phyloP scores from a whole-genome alignment of 2,329 filamentous ascomycete genomes.

The Trichophyton verrucosum region DNA sequence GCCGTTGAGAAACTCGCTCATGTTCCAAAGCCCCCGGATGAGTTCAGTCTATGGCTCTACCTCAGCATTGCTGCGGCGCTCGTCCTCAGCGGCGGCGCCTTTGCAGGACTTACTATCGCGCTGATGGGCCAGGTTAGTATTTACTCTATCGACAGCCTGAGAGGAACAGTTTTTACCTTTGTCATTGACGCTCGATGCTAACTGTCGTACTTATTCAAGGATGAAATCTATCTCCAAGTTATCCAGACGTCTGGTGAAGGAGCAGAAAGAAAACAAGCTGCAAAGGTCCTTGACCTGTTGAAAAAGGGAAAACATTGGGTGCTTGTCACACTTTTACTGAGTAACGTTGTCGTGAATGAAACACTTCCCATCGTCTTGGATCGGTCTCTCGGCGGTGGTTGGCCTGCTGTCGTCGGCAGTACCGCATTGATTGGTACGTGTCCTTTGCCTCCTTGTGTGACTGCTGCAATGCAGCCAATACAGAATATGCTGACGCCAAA shows the following conservation, averaged over 20 bases:
- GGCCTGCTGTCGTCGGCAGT: conserved; percentile 85
- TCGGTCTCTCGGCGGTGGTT: conserved; percentile 82
- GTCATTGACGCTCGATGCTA: not conserved
- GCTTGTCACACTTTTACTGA: conserved; percentile 79
- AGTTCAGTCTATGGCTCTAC: conserved; percentile 66
- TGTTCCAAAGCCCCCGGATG: conserved; percentile 37
- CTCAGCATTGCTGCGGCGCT: conserved; percentile 64
- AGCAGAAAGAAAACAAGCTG: conserved; percentile 74
- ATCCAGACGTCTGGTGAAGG: conserved; percentile 75
- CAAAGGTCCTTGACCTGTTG: conserved; percentile 64
- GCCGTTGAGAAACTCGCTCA: conserved; percentile 24
- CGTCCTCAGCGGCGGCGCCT: conserved; percentile 79
- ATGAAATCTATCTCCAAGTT: conserved; percentile 95
- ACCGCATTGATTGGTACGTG: conserved; percentile 79
- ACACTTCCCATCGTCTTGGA: conserved; percentile 91
- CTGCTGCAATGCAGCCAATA: not conserved
- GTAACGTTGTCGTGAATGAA: conserved; percentile 97
- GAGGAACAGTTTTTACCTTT: too few relatives aligned
- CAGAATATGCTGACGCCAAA: not conserved
- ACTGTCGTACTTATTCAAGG: conserved; percentile 38
- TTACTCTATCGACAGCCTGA: not conserved
- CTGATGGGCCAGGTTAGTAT: conserved; percentile 48
- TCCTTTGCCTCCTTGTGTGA: not conserved
- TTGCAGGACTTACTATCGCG: conserved; percentile 70
- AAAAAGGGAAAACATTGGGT: conserved; percentile 96